phyloP scores from a whole-genome alignment of 73 alveolate species.

The Paramecium sonneborni region DNA sequence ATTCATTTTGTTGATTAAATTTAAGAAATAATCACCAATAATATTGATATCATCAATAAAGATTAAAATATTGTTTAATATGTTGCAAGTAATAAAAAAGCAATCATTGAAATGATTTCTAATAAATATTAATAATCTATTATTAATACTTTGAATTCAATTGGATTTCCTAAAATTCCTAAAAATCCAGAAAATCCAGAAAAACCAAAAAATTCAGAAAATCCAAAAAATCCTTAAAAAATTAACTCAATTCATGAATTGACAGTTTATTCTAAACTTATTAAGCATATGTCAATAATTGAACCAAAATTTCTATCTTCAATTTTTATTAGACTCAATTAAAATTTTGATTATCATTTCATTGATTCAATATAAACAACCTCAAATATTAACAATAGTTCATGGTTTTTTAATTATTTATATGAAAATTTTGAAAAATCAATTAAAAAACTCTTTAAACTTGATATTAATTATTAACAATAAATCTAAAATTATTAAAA shows the following conservation, averaged over 20 bases:
- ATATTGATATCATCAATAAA: background rate
- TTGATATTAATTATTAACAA: background rate
- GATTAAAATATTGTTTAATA: background rate
- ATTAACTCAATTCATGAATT: background rate
- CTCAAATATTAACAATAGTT: background rate
- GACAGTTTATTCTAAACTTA: background rate
- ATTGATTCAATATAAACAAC: background rate
- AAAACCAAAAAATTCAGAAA: too few species aligned
- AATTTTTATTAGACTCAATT: background rate
- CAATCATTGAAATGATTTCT: background rate
- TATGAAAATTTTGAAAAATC: background rate
- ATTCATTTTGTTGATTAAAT: background rate
- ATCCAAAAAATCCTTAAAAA: too few species aligned
- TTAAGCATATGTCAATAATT: background rate
- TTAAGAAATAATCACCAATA: background rate
- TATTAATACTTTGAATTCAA: background rate
- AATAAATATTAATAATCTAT: background rate
- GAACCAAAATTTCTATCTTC: background rate
- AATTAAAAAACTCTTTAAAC: background rate
- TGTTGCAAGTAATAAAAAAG: background rate
- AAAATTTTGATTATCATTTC: conserved; percentile 4
- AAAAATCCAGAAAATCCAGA: too few species aligned
- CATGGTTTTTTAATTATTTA: background rate
- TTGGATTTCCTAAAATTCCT: background rate
- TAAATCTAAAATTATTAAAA: background rate